phyloP scores from a whole-genome alignment of 169 alveolate genomes.

The Plasmodium gaboni region DNA sequence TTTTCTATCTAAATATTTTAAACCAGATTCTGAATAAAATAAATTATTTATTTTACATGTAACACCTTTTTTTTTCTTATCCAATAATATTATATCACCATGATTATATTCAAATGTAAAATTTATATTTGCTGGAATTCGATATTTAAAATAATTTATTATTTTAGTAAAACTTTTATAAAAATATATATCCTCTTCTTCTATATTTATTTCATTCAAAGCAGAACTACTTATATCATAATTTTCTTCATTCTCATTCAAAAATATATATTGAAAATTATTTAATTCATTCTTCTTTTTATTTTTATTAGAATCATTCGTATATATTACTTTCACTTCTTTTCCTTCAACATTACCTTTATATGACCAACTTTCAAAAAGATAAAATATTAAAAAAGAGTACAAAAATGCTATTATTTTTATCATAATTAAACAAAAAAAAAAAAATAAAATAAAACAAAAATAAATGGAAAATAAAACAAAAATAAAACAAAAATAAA shows the following conservation, averaged over 20 bases:
- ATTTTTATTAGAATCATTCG: background rate
- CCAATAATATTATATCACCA: constrained; percentile 40
- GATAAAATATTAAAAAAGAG: background rate
- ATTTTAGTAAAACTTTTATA: constrained; percentile 58
- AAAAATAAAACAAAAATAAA: no score
- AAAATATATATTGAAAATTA: constrained; percentile 29
- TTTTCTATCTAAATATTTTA: constrained; percentile 13
- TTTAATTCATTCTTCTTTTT: constrained; percentile 12
- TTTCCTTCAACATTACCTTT: background rate
- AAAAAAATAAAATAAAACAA: no score
- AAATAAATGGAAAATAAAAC: no score
- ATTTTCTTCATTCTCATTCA: constrained; percentile 24
- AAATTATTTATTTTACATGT: constrained; percentile 35
- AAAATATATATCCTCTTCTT: constrained; percentile 32
- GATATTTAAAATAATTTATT: constrained; percentile 42
- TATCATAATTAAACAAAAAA: no score
- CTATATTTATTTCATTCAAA: constrained; percentile 19
- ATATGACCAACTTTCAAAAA: background rate
- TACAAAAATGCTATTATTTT: background rate
- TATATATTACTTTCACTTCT: constrained; percentile 1
- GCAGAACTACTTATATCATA: constrained; percentile 2
- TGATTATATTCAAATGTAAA: constrained; percentile 41
- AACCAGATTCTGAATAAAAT: constrained; percentile 52
- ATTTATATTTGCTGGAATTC: constrained; percentile 27
- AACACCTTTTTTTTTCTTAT: constrained; percentile 29